These are phyloP conservation scores for Gloeopeniophorella convolvens DNA, from an alignment of 768 basidiomycete genomes.

Conservation along the genomic window DNA sequence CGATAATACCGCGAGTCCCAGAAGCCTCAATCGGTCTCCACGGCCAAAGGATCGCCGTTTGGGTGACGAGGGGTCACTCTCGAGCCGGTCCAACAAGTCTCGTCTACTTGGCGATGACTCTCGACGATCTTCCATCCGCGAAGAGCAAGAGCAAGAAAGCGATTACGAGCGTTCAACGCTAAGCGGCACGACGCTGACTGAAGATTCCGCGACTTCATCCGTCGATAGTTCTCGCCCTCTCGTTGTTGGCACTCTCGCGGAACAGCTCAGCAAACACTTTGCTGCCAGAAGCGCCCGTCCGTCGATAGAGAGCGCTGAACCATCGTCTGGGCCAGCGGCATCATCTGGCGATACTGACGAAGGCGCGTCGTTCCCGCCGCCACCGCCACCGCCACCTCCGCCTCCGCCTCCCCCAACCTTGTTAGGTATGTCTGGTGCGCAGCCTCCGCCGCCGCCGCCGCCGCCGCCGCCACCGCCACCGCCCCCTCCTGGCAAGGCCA, in stretches of 20 bases:
- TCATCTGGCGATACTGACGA: conserved; percentile 36
- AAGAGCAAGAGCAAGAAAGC: conserved; percentile 48
- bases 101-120: conserved; percentile 35
- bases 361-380: conserved; percentile 10
- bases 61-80: conserved; percentile 34
- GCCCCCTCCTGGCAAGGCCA: conserved; percentile 28
- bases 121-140: conserved; percentile 34
- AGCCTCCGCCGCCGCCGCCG: conserved; percentile 28
- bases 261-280: conserved; percentile 56
- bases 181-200: conserved; percentile 45
- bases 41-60: conserved; percentile 40
- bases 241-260: conserved; percentile 47
- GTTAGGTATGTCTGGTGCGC: conserved; percentile 25
- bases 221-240: conserved; percentile 30
- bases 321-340: conserved; percentile 30
- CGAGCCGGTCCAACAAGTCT: conserved; percentile 32
- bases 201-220: conserved; percentile 40
- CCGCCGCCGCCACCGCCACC: conserved; percentile 36
- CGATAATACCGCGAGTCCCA: conserved; percentile 53
- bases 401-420: conserved; percentile 24
- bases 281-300: conserved; percentile 39
- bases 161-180: conserved; percentile 43
- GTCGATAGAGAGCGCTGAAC: conserved; percentile 33
- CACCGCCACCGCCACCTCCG: conserved; percentile 27
- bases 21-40: conserved; percentile 66